Evolutionary conservation across 2,329 filamentous ascomycete genomes (phyloP), one percentile per base, ranked within the genome.

Genomic region (Colletotrichum coccodes): DNA sequence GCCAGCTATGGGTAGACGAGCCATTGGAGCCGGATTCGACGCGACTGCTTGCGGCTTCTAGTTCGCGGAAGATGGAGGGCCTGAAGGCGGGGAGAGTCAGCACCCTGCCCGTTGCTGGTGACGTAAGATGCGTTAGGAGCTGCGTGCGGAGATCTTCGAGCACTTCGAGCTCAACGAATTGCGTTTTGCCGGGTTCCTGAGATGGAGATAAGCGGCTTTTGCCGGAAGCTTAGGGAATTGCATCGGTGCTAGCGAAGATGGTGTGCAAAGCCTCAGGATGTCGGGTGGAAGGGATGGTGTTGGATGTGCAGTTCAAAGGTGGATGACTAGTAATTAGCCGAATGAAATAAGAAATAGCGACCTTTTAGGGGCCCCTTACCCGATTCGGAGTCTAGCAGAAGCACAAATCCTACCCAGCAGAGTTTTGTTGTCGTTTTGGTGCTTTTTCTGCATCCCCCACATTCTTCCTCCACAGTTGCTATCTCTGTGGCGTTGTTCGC

Each of bases 41-140:
- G 38, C 50, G n/a, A 5, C 23, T 3, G 30, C 8, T 57, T 46
- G 63, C 70, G 28, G 44, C 54, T 46, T 63, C 71, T 16, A 78
- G 71, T 18, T 40, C 40, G 5, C 30, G n/a, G 21, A 78, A 68
- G 0, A 73, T 18, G 0, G 34, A 23, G 26, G 75, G 73, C 14
- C 71, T 71, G 67, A 79, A 77, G 2, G 70, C 64, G 0, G 77
- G 78, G 14, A 80, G 75, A 32, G 75, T 69, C 8, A 77, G 70
- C 6, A 70, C 58, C 4, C 67, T 57, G 32, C 70, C 71, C 3
- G 73, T 72, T 9, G 12, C 30, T 4, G 71, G 75, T 1, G 74
- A 73, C 6, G 71, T 74, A 4, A 77, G 75, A 61, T 72, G 70
- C 16, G 34, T 3, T 23, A 64, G 44, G 34, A 77, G 71, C 70